Percentiles rank a stretch among this genome's conserved stretches.
phyloP scores from a whole-genome alignment of 2,329 filamentous ascomycete species.

The Xylaria digitata region DNA sequence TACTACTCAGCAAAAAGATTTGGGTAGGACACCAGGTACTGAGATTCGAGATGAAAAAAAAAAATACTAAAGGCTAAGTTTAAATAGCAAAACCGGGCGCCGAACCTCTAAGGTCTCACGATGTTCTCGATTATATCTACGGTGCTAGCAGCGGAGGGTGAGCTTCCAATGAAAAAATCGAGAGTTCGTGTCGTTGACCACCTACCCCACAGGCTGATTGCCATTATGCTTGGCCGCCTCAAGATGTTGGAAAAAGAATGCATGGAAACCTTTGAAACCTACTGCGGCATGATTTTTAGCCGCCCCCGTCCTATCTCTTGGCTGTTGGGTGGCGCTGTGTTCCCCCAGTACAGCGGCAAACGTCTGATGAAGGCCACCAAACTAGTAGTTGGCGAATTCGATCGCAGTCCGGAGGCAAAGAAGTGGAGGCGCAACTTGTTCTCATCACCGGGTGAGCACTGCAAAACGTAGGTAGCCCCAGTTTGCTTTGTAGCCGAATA shows the following conservation, averaged over 20 bases:
- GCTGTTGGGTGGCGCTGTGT: not conserved
- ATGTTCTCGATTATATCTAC: not conserved
- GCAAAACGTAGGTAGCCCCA: conserved; percentile 4
- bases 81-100: not conserved
- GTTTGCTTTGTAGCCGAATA: not conserved
- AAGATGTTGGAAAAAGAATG: conserved; percentile 2
- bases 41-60: not conserved
- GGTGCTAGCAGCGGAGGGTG: conserved; percentile 8
- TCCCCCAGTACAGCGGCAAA: not conserved
- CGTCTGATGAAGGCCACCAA: not conserved
- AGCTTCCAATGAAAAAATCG: not conserved
- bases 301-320: not conserved
- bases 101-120: not conserved
- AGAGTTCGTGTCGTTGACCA: not conserved
- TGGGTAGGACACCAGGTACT: not conserved
- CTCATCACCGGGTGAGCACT: conserved; percentile 5
- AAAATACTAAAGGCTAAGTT: not conserved
- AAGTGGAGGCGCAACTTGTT: conserved; percentile 9
- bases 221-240: conserved; percentile 5
- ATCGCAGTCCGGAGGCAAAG: conserved; percentile 1
- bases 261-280: not conserved
- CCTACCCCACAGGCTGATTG: not conserved
- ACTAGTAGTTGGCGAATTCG: conserved; percentile 2
- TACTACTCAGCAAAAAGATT: not conserved
- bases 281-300: conserved; percentile 1